These are phyloP conservation scores for Wickerhamiella sorbophila DNA, from an alignment of 805 yeast species.

Conservation along the genomic window DNA sequence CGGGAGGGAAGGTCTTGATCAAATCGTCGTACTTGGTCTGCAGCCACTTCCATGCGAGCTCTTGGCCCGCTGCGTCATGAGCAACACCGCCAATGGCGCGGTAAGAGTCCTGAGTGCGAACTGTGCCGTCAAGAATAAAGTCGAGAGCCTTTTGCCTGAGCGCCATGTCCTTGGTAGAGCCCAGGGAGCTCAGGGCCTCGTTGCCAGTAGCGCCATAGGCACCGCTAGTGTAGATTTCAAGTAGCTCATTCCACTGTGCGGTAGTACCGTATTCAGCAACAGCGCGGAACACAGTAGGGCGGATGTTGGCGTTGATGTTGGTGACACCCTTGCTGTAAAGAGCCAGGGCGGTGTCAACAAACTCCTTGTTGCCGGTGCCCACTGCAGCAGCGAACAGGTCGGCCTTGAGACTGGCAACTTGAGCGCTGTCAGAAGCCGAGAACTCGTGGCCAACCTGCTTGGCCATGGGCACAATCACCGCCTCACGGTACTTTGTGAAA, in stretches of 20 bases:
- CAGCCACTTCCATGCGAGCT: conserved; percentile 61
- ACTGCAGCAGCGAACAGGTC: conserved; percentile 31
- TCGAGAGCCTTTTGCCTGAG: conserved; percentile 43
- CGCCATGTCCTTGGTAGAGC: conserved; percentile 40
- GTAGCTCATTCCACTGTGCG: conserved; percentile 48
- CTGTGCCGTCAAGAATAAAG: conserved; percentile 41
- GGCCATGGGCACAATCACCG: conserved; percentile 42
- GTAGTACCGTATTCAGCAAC: conserved; percentile 52
- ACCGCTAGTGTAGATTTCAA: conserved; percentile 46
- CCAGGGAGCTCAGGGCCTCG: conserved; percentile 55
- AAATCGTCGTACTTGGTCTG: conserved; percentile 59
- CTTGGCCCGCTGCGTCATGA: conserved; percentile 47
- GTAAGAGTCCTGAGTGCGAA: conserved; percentile 57
- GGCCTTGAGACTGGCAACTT: conserved; percentile 52
- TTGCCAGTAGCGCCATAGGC: conserved; percentile 50
- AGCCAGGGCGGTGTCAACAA: conserved; percentile 22
- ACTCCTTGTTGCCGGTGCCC: conserved; percentile 23
- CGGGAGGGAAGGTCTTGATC: conserved; percentile 58
- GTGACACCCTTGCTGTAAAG: conserved; percentile 51
- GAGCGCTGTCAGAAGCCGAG: conserved; percentile 37
- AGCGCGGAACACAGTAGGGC: conserved; percentile 48
- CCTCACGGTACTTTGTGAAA: conserved; percentile 33
- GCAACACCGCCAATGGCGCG: conserved; percentile 66
- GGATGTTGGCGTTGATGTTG: conserved; percentile 56
- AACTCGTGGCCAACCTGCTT: conserved; percentile 53